A percentile compares a stretch with the other conserved stretches of the same genome.
Conservation (phyloP, 257 asterid species). For the Ilex aquifolium region DNA sequence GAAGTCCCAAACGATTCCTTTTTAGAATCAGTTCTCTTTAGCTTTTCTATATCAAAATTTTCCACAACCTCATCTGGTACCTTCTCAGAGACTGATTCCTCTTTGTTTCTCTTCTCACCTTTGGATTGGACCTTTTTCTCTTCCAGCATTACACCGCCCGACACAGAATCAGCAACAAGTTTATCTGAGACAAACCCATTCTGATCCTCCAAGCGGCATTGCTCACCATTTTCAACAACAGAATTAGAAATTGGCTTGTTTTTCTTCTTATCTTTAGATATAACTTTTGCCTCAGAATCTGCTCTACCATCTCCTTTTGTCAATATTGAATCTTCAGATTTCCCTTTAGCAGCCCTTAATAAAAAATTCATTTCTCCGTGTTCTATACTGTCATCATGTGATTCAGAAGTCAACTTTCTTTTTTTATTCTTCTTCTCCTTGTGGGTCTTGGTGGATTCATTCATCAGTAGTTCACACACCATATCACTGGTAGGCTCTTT, state of each 20-base stretch:
- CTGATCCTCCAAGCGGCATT: background rate
- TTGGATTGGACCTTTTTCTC: conserved; percentile 6
- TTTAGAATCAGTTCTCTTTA: conserved; percentile 9
- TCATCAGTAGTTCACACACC: conserved; percentile 21
- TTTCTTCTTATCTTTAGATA: conserved; percentile 27
- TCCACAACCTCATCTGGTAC: conserved; percentile 10
- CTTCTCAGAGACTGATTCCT: conserved; percentile 1
- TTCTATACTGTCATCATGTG: conserved; percentile 20
- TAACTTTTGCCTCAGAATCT: conserved; percentile 17
- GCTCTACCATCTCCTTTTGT: conserved; percentile 10
- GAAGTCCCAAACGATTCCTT: conserved; percentile 24
- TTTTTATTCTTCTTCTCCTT: conserved; percentile 44
- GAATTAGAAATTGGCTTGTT: conserved; percentile 11
- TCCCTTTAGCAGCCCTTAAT: conserved; percentile 18
- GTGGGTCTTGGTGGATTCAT: conserved; percentile 24
- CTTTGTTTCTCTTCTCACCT: conserved; percentile 22
- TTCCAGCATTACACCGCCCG: background rate
- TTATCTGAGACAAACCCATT: conserved; percentile 1
- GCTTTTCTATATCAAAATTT: background rate
- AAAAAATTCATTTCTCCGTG: conserved; percentile 8
- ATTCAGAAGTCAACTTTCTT: conserved; percentile 22
- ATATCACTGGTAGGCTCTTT: conserved; percentile 21
- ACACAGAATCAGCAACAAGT: background rate
- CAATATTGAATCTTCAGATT: conserved; percentile 12
- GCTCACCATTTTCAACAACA: conserved; percentile 15